Base-by-base conservation (phyloP, 495 filamentous ascomycete genomes). In the Daldinia decipiens region DNA sequence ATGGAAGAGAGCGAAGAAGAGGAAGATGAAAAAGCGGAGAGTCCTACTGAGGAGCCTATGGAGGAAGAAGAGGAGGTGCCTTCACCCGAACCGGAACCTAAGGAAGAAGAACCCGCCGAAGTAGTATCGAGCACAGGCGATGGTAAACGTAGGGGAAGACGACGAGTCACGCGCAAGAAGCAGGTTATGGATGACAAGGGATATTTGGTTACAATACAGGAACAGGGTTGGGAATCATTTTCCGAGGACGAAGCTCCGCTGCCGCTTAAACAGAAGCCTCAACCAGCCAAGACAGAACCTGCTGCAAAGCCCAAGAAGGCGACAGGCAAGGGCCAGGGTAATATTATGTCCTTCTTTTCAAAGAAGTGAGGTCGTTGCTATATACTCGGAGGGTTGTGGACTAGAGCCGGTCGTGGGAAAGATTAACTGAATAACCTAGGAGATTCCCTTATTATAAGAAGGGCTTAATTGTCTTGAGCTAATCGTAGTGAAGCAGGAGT, bases 151-250 rank as follows among this genome's bases (percentile, higher is more conserved):
- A 86, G 95, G 65, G 94, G 93, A 56, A 89, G 88, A 79, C 87
- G 95, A 63, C 89, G 90, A 74, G 85, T 98, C 9, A 93, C 91
- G 85, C 94, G 92, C 81, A 98, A 95, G 85, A 91, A 91, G 83
- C 94, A 90, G 45, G 83, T 91, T 55, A 92, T 94, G 83, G 96
- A 99, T 75, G 93, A 94, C 45, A 92, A 98, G 67, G 95, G 95
- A 40, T 99, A 97, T 77, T 82, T 99, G 13, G 95, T 98, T 17
- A 98, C 95, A 12, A 91, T 90, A 70, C 91, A 95, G 74, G 95
- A 98, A 75, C 82, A 87, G 1, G 89, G 85, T 1, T 99, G 95
- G 95, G 95, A 98, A 78, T 97, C 93, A 5, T 98, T 96, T 83
- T 97, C 93, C 2, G 94, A 96, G 74, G 95, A 98, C 68, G 92